These are phyloP conservation scores for Phialophora chinensis DNA, from an alignment of 2,329 filamentous ascomycete species.

Conservation along the genomic window DNA sequence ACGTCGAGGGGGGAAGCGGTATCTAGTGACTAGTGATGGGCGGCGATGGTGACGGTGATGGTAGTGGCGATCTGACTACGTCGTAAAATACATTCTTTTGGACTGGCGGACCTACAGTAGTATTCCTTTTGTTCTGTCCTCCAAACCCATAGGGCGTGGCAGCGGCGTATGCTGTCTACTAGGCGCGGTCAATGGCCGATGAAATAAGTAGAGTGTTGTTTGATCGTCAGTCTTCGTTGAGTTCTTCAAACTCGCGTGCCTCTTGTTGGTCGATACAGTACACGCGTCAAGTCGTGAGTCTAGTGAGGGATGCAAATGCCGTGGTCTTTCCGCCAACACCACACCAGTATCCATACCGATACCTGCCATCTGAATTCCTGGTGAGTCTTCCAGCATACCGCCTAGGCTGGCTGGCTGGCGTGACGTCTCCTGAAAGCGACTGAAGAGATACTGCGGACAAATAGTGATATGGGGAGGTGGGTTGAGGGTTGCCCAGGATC, in stretches of 20 bases:
- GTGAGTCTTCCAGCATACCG: background rate
- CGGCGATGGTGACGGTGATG: too few species aligned
- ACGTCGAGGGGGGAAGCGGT: too few species aligned
- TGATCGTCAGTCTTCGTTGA: background rate
- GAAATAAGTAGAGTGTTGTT: too few species aligned
- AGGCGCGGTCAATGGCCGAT: too few species aligned
- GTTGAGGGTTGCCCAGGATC: background rate
- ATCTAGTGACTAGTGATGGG: too few species aligned
- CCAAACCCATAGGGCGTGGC: too few species aligned
- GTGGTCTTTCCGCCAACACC: background rate
- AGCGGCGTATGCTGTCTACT: too few species aligned
- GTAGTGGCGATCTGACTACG: too few species aligned
- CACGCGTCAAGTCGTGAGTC: background rate
- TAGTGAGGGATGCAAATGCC: background rate
- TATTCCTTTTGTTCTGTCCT: too few species aligned
- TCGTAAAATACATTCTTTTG: too few species aligned
- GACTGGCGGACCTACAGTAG: too few species aligned
- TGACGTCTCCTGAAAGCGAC: background rate
- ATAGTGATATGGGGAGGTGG: background rate
- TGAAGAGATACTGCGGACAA: background rate
- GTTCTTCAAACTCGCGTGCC: background rate
- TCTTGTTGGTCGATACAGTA: background rate
- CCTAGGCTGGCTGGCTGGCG: too few species aligned
- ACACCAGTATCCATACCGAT: background rate
- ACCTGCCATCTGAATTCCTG: background rate